Conservation (phyloP, 73 alveolate genomes). For the Tetrahymena malaccensis region DNA sequence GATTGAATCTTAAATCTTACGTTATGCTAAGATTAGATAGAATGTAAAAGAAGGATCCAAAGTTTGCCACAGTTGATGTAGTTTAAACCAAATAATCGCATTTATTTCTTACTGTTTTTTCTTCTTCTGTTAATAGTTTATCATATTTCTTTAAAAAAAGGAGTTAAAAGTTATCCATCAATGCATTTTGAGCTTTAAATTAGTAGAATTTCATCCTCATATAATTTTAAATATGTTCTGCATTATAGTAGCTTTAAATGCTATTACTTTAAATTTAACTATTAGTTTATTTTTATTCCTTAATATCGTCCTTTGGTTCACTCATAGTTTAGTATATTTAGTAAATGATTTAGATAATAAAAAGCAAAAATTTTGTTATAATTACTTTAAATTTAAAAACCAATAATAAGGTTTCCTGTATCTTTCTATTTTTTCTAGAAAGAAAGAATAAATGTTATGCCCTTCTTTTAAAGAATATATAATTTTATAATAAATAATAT, state of each 20-base stretch:
- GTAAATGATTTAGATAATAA: neutral
- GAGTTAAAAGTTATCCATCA: neutral
- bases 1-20: neutral
- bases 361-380: neutral
- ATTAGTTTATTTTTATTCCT: neutral
- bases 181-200: neutral
- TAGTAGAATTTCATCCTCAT: neutral
- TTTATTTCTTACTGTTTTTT: neutral
- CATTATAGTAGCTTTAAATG: too few species aligned
- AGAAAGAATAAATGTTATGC: neutral
- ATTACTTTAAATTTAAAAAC: neutral
- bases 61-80: neutral
- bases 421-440: neutral
- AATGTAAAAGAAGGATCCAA: neutral
- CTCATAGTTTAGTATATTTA: neutral
- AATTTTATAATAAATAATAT: too few species aligned
- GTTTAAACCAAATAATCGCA: neutral
- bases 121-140: neutral
- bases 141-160: neutral
- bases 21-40: neutral
- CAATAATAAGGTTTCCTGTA: neutral
- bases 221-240: neutral
- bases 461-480: too few species aligned
- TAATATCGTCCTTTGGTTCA: neutral
- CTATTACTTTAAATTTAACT: too few species aligned